Base-by-base conservation (phyloP, 2,329 filamentous ascomycete species). In the Spiromastix sp. region DNA sequence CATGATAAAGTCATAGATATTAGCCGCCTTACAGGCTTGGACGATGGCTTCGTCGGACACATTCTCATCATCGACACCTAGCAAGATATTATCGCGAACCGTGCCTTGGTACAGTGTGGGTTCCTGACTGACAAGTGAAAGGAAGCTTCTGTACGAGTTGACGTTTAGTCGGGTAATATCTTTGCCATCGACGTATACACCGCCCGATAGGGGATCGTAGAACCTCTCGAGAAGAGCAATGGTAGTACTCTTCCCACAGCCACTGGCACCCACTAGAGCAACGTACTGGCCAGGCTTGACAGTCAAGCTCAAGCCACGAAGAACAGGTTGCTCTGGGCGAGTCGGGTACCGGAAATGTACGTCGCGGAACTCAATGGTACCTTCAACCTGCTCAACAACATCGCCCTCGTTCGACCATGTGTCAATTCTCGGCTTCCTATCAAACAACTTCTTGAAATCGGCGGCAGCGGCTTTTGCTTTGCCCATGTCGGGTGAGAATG, bases 321-420 rank as follows among this genome's bases (percentile, higher is more conserved):
- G 76, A 0, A 96, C 85, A n/a, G 85, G 84, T 48, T 93, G 85
- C 47, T 94, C 85, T 0, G 85, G 83, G 1, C 91, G 77, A 0
- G 85, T 93, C 0, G 89, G 87, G 52, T 96, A 98, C 27, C 85
- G 76, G 71, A 95, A 96, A 56, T 94, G 85, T 2, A 96, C 86
- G 45, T 93, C 79, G 13, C 82, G 77, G 65, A 98, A 93, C 56
- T 96, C 86, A 43, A 98, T 74, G 9, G 71, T 72, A 17, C 87
- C 89, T 13, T 91, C 74, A 16, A 89, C 70, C 2, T 67, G 51
- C 1, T 73, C 60, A 5, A 93, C 48, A 2, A 60, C 63, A 12
- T 74, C 71, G 11, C 86, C 86, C 1, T 79, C 74, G 0, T 69
- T 47, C 0, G 80, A 82, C 84, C 85, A 93, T 0, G 78, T 76